phyloP scores from a whole-genome alignment of 169 alveolate genomes.

The Perkinsus marinus region DNA sequence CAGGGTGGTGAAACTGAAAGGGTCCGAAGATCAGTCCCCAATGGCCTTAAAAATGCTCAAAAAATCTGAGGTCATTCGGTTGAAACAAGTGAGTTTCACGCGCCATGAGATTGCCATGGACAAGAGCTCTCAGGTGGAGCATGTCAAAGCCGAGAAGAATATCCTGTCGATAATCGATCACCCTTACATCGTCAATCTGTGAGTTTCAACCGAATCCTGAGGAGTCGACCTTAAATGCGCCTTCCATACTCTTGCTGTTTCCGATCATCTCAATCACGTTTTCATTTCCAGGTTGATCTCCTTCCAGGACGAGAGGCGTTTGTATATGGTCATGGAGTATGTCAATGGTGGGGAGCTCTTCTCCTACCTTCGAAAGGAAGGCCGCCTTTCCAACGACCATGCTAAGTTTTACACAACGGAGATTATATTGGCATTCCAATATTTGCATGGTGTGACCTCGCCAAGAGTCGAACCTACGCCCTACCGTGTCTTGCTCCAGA shows the following conservation, averaged over 20 bases:
- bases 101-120: neutral
- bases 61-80: conserved; percentile 31
- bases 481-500: neutral
- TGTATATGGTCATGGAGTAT: conserved; percentile 80
- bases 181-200: conserved; percentile 73
- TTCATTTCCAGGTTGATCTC: conserved; percentile 16
- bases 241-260: neutral
- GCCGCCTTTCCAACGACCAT: conserved; percentile 74
- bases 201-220: conserved; percentile 2
- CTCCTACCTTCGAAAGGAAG: conserved; percentile 72
- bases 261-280: neutral
- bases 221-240: neutral
- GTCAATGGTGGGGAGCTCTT: conserved; percentile 93
- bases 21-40: conserved; percentile 1
- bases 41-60: conserved; percentile 36
- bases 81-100: conserved; percentile 14
- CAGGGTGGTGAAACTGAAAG: neutral
- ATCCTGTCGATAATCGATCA: conserved; percentile 64
- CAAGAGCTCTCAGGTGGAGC: conserved; percentile 43
- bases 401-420: conserved; percentile 87
- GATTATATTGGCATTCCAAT: conserved; percentile 82
- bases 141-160: conserved; percentile 66
- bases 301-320: conserved; percentile 66
- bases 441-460: conserved; percentile 56
- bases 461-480: neutral